Evolutionary conservation across 495 filamentous ascomycete genomes (phyloP).

Genomic region (Stereocaulon alpinum): DNA sequence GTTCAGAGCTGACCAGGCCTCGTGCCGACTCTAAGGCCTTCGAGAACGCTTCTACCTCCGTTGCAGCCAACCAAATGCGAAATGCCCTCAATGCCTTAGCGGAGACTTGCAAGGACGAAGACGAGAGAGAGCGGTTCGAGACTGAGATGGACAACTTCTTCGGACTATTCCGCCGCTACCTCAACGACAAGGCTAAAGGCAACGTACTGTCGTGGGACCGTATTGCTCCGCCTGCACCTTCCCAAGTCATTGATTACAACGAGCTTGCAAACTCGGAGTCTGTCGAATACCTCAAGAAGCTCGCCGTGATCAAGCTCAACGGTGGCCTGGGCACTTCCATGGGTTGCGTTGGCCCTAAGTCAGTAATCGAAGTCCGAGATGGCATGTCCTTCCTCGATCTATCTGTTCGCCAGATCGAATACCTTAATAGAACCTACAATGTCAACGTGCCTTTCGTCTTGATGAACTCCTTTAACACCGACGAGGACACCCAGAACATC

Average conservation of each 20-base stretch:
- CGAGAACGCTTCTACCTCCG: slow-evolving; percentile 96
- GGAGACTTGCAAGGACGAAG: slow-evolving; percentile 74
- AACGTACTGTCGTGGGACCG: slow-evolving; percentile 91
- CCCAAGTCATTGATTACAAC: slow-evolving; percentile 90
- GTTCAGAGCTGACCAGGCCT: slow-evolving; percentile 14
- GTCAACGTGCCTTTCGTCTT: slow-evolving; percentile 97
- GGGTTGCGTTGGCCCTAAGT: slow-evolving; percentile 99
- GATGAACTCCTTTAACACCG: slow-evolving; percentile 99
- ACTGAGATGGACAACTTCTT: slow-evolving; percentile 99
- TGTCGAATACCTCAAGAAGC: slow-evolving; percentile 89
- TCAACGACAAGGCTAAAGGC: slow-evolving; percentile 98
- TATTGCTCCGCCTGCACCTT: slow-evolving; percentile 81
- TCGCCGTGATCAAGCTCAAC: slow-evolving; percentile 98
- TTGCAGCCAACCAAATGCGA: slow-evolving; percentile 97
- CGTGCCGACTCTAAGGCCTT: slow-evolving; percentile 59
- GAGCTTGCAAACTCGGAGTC: slow-evolving; percentile 76
- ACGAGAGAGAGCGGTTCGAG: slow-evolving; percentile 86
- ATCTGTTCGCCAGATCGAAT: slow-evolving; percentile 97
- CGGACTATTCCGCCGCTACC: slow-evolving; percentile 90
- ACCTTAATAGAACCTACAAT: slow-evolving; percentile 94
- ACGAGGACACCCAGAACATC: slow-evolving; percentile 94
- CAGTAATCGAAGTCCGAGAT: slow-evolving; percentile 98
- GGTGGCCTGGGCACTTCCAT: slow-evolving; percentile 99
- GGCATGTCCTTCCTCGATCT: slow-evolving; percentile 99
- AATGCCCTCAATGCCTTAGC: slow-evolving; percentile 89